These are phyloP conservation scores for Pistacia atlantica DNA, from an alignment of 345 rosid genomes.

Conservation along the genomic window DNA sequence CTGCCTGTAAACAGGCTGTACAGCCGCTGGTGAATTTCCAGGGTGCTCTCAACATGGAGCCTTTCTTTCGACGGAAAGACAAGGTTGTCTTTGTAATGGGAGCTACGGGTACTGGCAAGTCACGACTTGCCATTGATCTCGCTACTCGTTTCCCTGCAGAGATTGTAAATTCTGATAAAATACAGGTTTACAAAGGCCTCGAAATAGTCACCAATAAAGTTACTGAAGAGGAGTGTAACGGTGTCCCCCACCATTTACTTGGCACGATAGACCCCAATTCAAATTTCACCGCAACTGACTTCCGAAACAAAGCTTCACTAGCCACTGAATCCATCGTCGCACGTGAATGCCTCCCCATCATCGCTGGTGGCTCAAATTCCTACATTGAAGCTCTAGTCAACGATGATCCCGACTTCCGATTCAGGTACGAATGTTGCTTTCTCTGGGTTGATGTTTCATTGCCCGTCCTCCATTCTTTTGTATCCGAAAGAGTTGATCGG, in stretches of 20 bases:
- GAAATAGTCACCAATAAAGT: conserved; percentile 79
- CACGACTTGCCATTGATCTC: conserved; percentile 78
- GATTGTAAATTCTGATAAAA: conserved; percentile 83
- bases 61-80: conserved; percentile 62
- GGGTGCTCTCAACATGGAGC: conserved; percentile 36
- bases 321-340: conserved; percentile 45
- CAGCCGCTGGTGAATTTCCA: conserved; percentile 54
- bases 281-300: conserved; percentile 62
- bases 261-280: conserved; percentile 55
- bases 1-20: conserved; percentile 47
- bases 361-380: conserved; percentile 94
- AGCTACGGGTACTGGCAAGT: conserved; percentile 91
- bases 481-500: conserved; percentile 72
- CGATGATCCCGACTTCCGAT: conserved; percentile 54
- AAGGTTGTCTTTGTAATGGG: conserved; percentile 81
- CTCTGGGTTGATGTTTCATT: conserved; percentile 79
- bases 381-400: conserved; percentile 69
- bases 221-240: conserved; percentile 68
- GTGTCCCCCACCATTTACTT: conserved; percentile 77
- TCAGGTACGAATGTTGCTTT: conserved; percentile 69
- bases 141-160: conserved; percentile 77
- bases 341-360: conserved; percentile 58
- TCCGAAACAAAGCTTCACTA: conserved; percentile 40
- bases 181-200: conserved; percentile 78
- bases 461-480: conserved; percentile 59